Evolutionary conservation across 1,284 basidiomycete species (phyloP).

Genomic region (Ustilago tritici): DNA sequence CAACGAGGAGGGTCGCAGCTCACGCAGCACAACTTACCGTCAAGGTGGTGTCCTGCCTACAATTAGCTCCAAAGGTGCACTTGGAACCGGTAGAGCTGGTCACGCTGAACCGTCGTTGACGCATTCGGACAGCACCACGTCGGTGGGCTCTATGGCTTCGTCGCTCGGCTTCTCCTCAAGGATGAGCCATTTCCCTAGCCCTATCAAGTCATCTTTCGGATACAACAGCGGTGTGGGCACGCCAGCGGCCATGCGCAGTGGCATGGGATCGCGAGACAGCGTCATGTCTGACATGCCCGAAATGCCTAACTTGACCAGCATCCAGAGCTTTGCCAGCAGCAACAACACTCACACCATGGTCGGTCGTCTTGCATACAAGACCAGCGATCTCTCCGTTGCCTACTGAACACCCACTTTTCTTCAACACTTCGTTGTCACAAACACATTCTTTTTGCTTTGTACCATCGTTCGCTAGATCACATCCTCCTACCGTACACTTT

Average conservation of each 20-base stretch:
- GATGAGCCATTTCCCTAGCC: slow-evolving; percentile 37
- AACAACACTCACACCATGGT: slow-evolving; percentile 4
- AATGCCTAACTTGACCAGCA: slow-evolving; percentile 20
- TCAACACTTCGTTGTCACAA: not conserved
- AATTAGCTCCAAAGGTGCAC: slow-evolving; percentile 47
- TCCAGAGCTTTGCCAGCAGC: slow-evolving; percentile 30
- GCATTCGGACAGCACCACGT: slow-evolving; percentile 37
- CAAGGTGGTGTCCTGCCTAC: slow-evolving; percentile 51
- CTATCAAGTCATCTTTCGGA: slow-evolving; percentile 25
- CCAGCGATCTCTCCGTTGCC: slow-evolving; percentile 38
- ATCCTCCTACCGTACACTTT: not conserved
- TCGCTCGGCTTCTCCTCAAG: slow-evolving; percentile 42
- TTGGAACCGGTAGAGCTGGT: slow-evolving; percentile 28
- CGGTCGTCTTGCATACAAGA: slow-evolving; percentile 42
- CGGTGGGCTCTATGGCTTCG: slow-evolving; percentile 40
- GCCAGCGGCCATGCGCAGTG: slow-evolving; percentile 31
- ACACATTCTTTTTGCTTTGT: slow-evolving; percentile 5
- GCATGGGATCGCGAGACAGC: slow-evolving; percentile 17
- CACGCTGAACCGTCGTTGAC: slow-evolving; percentile 34
- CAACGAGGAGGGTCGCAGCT: slow-evolving; percentile 45
- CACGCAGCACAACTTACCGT: slow-evolving; percentile 35
- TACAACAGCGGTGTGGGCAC: slow-evolving; percentile 18
- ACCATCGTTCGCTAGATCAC: slow-evolving; percentile 2
- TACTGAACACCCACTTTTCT: not conserved
- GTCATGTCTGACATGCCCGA: slow-evolving; percentile 13